Base-by-base conservation (phyloP, 2,329 filamentous ascomycete species). In the Alternaria brassicae region DNA sequence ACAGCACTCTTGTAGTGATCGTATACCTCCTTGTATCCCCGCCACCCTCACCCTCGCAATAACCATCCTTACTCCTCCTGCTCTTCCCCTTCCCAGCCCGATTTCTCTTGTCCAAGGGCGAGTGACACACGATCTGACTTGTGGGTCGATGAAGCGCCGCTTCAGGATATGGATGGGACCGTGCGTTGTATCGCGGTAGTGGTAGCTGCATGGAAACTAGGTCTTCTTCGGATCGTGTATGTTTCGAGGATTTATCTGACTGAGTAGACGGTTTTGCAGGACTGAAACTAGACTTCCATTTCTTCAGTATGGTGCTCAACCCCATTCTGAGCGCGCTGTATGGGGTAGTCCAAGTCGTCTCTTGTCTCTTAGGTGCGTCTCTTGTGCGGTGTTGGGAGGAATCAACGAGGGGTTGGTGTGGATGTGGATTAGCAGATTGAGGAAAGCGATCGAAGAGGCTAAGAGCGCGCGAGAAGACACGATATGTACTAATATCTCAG, bases 61-160 rank as follows among this genome's bases (percentile, higher is more conserved):
- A 30, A 1, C 36, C 34, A 4, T 10, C 27, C 6, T 23, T 34
- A 6, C 17, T 44, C 19, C 8, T 32, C 13, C 40, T 32, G 9
- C 15, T 27, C 15, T 36, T 40, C 4, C 30, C 8, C 10, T 44
- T 44, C 7, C 36, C 54, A 7, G 27, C 12, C 32, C 13, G 15
- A 21, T 56, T 50, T 12, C 56, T 42, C 17, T 59, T 59, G 6
- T 50, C 56, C 2, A 59, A 40, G 12, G 52, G 52, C 10, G 56
- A 59, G 15, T 59, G 52, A 4, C 52, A 59, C 8, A 59, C 25
- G 6, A 50, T 55, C 6, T 37, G 44, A 25, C 51, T 50, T 19
- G 30, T 50, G 8, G 44, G 39, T 40, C 30, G 41, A 19, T 50
- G 21, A 19, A 56, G 44, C n/a, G 37, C 44, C 12, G 39, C 30